Conservation (phyloP, 192 early-diverging fungal species). For the Cetraspora pellucida region DNA sequence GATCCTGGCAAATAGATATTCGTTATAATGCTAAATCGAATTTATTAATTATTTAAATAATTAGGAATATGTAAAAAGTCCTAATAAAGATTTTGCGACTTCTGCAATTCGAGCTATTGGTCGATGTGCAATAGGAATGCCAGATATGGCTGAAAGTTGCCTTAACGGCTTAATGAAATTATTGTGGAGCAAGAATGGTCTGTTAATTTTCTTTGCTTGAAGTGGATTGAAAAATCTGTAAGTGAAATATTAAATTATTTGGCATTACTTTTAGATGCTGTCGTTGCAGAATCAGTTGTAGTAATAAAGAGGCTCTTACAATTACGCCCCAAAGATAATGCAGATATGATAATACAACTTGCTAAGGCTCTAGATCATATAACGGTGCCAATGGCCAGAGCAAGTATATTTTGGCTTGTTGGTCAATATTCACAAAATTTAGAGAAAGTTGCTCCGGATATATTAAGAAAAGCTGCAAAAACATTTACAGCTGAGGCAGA, state of each 20-base stretch:
- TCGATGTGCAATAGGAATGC: slow-evolving; percentile 58
- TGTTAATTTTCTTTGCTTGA: slow-evolving; percentile 6
- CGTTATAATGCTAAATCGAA: background rate
- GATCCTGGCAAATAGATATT: too few relatives aligned
- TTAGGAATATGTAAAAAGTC: slow-evolving; percentile 70
- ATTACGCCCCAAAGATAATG: slow-evolving; percentile 50
- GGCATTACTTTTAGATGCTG: slow-evolving; percentile 51
- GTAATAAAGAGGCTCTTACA: slow-evolving; percentile 75
- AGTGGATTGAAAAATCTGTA: too few relatives aligned
- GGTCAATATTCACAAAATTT: slow-evolving; percentile 74
- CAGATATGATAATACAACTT: slow-evolving; percentile 56
- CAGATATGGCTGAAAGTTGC: slow-evolving; percentile 57
- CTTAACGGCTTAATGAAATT: slow-evolving; percentile 59
- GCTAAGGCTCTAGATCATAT: slow-evolving; percentile 65
- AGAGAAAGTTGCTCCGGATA: slow-evolving; percentile 73
- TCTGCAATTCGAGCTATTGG: slow-evolving; percentile 66
- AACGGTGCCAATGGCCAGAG: slow-evolving; percentile 72
- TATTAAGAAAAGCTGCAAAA: slow-evolving; percentile 76
- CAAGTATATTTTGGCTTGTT: slow-evolving; percentile 86
- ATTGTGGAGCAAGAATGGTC: slow-evolving; percentile 62
- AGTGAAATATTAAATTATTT: too few relatives aligned
- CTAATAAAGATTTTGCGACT: slow-evolving; percentile 67
- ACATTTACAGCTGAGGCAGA: slow-evolving; percentile 58
- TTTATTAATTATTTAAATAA: slow-evolving; percentile 2
- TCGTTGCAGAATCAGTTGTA: slow-evolving; percentile 76